These are phyloP conservation scores for Penicillium nucicola DNA, from an alignment of 495 filamentous ascomycete genomes.

Conservation along the genomic window DNA sequence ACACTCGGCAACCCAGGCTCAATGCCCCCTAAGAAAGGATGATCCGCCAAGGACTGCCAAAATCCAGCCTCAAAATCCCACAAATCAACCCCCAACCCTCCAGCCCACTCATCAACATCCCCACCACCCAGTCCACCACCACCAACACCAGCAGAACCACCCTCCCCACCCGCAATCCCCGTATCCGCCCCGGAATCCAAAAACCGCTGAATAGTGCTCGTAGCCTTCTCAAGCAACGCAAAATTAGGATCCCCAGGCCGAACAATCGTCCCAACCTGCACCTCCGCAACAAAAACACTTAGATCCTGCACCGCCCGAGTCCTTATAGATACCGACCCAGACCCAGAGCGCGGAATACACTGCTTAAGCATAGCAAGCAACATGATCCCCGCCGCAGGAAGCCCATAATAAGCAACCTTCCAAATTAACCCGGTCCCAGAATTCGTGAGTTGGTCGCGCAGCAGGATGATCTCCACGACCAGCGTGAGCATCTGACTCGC, in stretches of 20 bases:
- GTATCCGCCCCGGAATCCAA: constrained; percentile 26
- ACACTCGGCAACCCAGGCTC: constrained; percentile 20
- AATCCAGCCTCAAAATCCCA: constrained; percentile 34
- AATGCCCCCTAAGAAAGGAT: constrained; percentile 26
- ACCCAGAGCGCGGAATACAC: not conserved
- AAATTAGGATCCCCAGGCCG: constrained; percentile 34
- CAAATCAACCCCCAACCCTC: constrained; percentile 26
- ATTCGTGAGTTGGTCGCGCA: constrained; percentile 36
- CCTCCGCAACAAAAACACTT: constrained; percentile 37
- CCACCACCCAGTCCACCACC: constrained; percentile 12
- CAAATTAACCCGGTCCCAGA: constrained; percentile 41
- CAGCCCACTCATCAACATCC: constrained; percentile 26
- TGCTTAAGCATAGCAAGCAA: constrained; percentile 34
- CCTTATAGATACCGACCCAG: constrained; percentile 7
- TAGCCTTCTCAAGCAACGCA: constrained; percentile 27
- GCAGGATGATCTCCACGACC: constrained; percentile 35
- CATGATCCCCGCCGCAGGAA: constrained; percentile 40
- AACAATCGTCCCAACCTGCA: constrained; percentile 34
- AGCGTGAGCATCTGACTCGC: constrained; percentile 35
- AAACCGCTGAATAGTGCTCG: constrained; percentile 30
- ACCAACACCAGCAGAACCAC: constrained; percentile 9
- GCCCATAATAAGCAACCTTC: constrained; percentile 42
- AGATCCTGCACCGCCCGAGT: constrained; percentile 32
- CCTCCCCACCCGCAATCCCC: constrained; percentile 5
- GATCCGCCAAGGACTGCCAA: constrained; percentile 32